Evolutionary conservation across 1,284 basidiomycete genomes (phyloP).

Genomic region (Kwoniella shivajii): DNA sequence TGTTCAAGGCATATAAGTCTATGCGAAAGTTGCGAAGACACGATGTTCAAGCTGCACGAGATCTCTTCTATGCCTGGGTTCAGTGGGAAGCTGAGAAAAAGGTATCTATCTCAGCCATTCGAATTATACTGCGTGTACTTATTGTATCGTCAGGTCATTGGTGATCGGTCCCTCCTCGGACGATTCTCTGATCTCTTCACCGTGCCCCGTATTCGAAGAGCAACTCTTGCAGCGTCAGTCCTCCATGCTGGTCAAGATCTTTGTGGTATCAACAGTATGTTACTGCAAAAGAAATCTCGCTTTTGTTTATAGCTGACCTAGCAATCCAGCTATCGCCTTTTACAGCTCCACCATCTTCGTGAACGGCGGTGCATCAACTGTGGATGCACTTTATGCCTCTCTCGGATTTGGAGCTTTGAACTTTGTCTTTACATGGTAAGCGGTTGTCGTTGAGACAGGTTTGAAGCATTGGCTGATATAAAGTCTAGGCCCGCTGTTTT

Average conservation of each 20-base stretch:
- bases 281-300: too few relatives aligned
- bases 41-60: slow-evolving; percentile 72
- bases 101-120: slow-evolving; percentile 55
- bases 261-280: slow-evolving; percentile 19
- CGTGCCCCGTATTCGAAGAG: slow-evolving; percentile 67
- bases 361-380: slow-evolving; percentile 55
- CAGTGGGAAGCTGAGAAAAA: slow-evolving; percentile 54
- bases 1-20: slow-evolving; percentile 66
- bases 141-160: background rate
- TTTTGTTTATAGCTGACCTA: background rate
- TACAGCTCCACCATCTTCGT: slow-evolving; percentile 63
- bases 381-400: slow-evolving; percentile 60
- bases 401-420: slow-evolving; percentile 61
- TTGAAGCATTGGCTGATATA: background rate
- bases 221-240: slow-evolving; percentile 66
- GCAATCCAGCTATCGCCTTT: slow-evolving; percentile 48
- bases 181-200: slow-evolving; percentile 69
- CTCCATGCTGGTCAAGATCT: slow-evolving; percentile 63
- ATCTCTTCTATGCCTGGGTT: slow-evolving; percentile 57
- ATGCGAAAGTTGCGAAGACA: slow-evolving; percentile 67
- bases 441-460: slow-evolving; percentile 52
- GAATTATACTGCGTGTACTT: slow-evolving; percentile 33
- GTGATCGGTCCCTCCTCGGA: slow-evolving; percentile 18
- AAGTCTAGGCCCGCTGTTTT: slow-evolving; percentile 58
- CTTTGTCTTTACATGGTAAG: slow-evolving; percentile 22